These are phyloP conservation scores for Tetradesmus lagerheimii DNA, from an alignment of 139 green algal species.

Conservation along the genomic window DNA sequence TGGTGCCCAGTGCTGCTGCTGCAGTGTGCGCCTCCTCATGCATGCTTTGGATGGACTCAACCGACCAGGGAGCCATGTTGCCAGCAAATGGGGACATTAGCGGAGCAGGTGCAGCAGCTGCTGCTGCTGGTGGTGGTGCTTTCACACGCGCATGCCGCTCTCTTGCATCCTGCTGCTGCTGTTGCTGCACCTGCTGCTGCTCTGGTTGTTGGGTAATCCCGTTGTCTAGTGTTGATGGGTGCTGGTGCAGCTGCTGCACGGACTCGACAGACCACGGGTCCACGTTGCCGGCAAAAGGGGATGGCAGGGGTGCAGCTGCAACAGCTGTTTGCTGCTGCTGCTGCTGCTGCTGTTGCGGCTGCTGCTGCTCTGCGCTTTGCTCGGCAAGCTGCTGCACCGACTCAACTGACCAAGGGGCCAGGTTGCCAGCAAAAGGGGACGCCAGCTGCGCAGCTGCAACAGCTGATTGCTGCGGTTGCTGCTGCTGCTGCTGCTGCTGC, in stretches of 20 bases:
- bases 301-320: neutral
- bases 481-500: neutral
- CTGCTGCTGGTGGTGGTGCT: slow-evolving; percentile 6
- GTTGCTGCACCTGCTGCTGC: slow-evolving; percentile 22
- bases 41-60: slow-evolving; percentile 19
- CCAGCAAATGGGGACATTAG: slow-evolving; percentile 11
- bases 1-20: neutral
- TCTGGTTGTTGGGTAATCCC: neutral
- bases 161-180: neutral
- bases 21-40: neutral
- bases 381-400: neutral
- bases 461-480: neutral
- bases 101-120: neutral
- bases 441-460: too few relatives aligned
- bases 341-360: slow-evolving; percentile 2
- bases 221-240: neutral
- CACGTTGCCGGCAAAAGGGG: slow-evolving; percentile 4
- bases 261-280: slow-evolving; percentile 23
- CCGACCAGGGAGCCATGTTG: slow-evolving; percentile 31
- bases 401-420: neutral
- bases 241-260: neutral
- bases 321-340: neutral
- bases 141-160: neutral
- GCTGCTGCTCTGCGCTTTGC: neutral
- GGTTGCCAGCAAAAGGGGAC: neutral